Evolutionary conservation across 208 protist genomes (phyloP), one percentile per base, ranked within the genome.

Genomic region (Trypanosoma vivax): DNA sequence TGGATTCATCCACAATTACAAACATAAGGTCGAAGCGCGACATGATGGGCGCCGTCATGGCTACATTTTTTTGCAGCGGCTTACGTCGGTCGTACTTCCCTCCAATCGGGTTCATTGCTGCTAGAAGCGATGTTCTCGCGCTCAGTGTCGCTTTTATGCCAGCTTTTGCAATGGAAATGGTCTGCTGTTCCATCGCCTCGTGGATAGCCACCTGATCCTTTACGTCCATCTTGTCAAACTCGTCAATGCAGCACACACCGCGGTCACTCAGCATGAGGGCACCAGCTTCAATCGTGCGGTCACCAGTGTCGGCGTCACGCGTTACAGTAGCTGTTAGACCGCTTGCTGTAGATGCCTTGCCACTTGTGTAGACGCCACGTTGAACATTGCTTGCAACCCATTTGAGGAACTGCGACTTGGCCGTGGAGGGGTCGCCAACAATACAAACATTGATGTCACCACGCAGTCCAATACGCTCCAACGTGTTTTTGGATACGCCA

Each of bases 211-310:
- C 96, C 76, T 99, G 97, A 70, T 99, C 98, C 60, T 83, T 84
- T 35, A 93, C 56, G 40, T 99, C 96, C 98, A 99, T 99, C 80
- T 99, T 99, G 70, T 99, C 98, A 72, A 99, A 99, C 83, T 99
- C 99, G 76, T 99, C 99, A 61, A 99, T 99, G 74, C 98, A 99
- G 88, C 98, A 99, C 25, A 99, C 94, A 54, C 98, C 98, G 50
- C 98, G 98, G 76, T 99, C 98, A 37, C 98, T 98, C 3, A 99
- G 80, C 97, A 99, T 99, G 3, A 99, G 86, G 18, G 99, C 99
- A 43, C 99, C 99, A 0, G 98, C 98, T 70, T 99, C 98, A 41
- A 99, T 99, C 13, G 86, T 96, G 68, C 98, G 99, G 64, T 99
- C 98, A 23, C 98, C 97, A 2, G 92, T 99, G 60, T 99, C 98